These are phyloP conservation scores for Sungouiozyma intestinalis DNA, from an alignment of 805 yeast species.

Conservation along the genomic window DNA sequence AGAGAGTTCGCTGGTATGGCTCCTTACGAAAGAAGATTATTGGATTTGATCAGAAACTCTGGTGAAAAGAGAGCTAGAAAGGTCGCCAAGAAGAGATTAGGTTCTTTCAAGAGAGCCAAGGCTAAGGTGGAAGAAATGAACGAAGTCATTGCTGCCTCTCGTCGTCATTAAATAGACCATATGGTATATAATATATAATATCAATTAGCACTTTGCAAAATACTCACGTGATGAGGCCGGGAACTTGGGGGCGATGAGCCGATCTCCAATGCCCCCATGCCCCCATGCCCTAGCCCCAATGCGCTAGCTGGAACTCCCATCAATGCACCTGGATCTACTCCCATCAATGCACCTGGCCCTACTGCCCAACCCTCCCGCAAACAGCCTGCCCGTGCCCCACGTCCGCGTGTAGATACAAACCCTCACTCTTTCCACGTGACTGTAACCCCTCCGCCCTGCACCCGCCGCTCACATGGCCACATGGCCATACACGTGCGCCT, in stretches of 20 bases:
- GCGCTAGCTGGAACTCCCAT: too few species aligned
- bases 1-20: constrained; percentile 98
- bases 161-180: constrained; percentile 63
- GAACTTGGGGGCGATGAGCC: too few species aligned
- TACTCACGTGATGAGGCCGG: not conserved
- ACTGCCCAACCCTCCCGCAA: too few species aligned
- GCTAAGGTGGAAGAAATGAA: constrained; percentile 99
- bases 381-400: too few species aligned
- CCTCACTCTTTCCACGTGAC: too few species aligned
- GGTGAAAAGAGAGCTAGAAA: constrained; percentile 99
- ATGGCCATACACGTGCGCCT: not conserved
- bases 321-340: too few species aligned
- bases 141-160: constrained; percentile 90
- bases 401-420: not conserved
- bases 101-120: constrained; percentile 99
- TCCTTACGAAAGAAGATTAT: constrained; percentile 99
- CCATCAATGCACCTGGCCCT: too few species aligned
- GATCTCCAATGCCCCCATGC: too few species aligned
- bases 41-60: constrained; percentile 98
- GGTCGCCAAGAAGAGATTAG: constrained; percentile 99
- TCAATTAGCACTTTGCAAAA: not conserved
- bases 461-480: too few species aligned
- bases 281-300: too few species aligned
- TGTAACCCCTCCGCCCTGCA: too few species aligned
- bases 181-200: not conserved